These are phyloP conservation scores for Takakia lepidozioides DNA, from an alignment of 225 moss, liverwort and hornwort genomes.

Conservation along the genomic window DNA sequence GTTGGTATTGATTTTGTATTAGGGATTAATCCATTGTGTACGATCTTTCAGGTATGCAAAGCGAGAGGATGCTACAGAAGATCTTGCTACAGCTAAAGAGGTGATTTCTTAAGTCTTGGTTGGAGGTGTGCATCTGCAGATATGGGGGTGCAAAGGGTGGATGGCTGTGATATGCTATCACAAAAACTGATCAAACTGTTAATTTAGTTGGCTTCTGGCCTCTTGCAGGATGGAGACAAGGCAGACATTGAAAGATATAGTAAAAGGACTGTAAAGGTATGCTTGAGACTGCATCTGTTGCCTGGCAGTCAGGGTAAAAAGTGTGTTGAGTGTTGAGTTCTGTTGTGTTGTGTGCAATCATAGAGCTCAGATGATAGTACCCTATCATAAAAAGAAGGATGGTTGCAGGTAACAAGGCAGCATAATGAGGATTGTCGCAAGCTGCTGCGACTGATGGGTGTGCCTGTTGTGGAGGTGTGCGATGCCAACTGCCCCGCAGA, in stretches of 20 bases:
- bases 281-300: not conserved
- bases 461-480: constrained; percentile 87
- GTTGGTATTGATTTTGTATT: too few species aligned
- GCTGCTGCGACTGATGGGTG: constrained; percentile 91
- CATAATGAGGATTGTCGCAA: constrained; percentile 98
- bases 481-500: too few species aligned
- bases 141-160: too few species aligned
- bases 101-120: constrained; percentile 13
- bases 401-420: constrained; percentile 64
- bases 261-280: constrained; percentile 91
- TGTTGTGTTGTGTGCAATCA: too few species aligned
- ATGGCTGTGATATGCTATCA: too few species aligned
- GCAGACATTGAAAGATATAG: constrained; percentile 92
- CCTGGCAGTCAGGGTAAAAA: too few species aligned
- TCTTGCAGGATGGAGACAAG: constrained; percentile 45
- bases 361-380: too few species aligned
- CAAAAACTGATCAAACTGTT: too few species aligned
- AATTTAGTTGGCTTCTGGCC: not conserved
- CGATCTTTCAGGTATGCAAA: constrained; percentile 49
- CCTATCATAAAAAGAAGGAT: too few species aligned
- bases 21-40: too few species aligned
- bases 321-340: too few species aligned
- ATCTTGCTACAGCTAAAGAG: constrained; percentile 62
- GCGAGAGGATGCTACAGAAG: constrained; percentile 87
- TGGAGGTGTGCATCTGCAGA: too few species aligned